phyloP scores from a whole-genome alignment of 345 rosid species.

The Murraya paniculata region DNA sequence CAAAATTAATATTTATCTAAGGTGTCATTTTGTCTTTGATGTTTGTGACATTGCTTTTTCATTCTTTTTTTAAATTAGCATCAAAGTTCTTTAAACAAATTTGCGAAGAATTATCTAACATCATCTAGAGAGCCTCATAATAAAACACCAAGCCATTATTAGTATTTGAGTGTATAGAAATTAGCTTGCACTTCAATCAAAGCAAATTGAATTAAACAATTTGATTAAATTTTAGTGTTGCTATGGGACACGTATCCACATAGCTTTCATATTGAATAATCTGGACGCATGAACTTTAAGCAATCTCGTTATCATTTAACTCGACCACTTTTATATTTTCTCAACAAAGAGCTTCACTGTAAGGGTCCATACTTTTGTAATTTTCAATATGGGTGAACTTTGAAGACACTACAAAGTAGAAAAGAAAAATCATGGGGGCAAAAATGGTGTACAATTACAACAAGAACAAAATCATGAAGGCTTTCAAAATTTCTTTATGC shows the following conservation, averaged over 20 bases:
- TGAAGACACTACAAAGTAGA: no score
- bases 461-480: no score
- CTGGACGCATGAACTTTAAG: not conserved
- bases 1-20: no score
- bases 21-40: no score
- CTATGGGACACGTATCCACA: not conserved
- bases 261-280: not conserved
- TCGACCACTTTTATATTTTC: not conserved
- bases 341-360: not conserved
- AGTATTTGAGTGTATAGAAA: not conserved
- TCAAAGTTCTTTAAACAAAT: no score
- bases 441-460: no score
- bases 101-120: no score
- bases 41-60: no score
- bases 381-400: not conserved
- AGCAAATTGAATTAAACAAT: not conserved
- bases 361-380: not conserved
- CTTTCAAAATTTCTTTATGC: no score
- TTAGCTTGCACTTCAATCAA: conserved; percentile 27
- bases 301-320: conserved; percentile 7
- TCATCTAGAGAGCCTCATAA: not conserved
- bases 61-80: no score
- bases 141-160: not conserved
- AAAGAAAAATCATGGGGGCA: no score
- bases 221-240: not conserved